Percentiles rank a stretch among this genome's conserved stretches.
Evolutionary conservation across 2,329 filamentous ascomycete genomes (phyloP).

Genomic region (Trichoderma sp.): DNA sequence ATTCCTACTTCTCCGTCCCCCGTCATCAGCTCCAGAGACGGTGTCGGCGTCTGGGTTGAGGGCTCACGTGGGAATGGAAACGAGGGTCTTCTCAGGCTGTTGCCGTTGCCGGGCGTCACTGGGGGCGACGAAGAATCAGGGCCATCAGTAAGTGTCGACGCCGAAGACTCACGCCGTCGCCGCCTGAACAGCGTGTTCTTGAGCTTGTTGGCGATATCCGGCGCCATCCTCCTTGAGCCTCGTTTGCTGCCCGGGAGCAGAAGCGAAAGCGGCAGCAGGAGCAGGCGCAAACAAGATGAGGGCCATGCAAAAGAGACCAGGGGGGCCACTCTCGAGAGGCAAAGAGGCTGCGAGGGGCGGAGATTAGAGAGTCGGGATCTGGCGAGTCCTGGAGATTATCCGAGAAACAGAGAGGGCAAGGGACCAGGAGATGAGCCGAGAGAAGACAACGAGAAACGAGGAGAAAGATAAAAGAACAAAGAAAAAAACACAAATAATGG

Average conservation of each 20-base stretch:
- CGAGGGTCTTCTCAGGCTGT: conserved; percentile 9
- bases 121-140: conserved; percentile 7
- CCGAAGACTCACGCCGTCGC: conserved; percentile 21
- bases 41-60: conserved; percentile 19
- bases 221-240: conserved; percentile 23
- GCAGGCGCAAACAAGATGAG: conserved; percentile 1
- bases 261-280: conserved; percentile 12
- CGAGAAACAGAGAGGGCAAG: conserved; percentile 2
- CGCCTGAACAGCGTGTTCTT: conserved; percentile 27
- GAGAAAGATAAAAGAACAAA: no score
- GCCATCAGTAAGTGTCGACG: background rate
- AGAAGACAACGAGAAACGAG: background rate
- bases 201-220: conserved; percentile 25
- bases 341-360: conserved; percentile 18
- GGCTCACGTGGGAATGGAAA: conserved; percentile 24
- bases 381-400: conserved; percentile 18
- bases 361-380: conserved; percentile 23
- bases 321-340: conserved; percentile 1
- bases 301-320: conserved; percentile 25
- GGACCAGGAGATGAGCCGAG: conserved; percentile 1
- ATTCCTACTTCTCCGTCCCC: conserved; percentile 9
- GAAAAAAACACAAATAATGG: background rate
- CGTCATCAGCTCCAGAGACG: conserved; percentile 21
- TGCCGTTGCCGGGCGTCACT: conserved; percentile 1
- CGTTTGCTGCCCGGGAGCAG: conserved; percentile 23